These are phyloP conservation scores for Eucalyptus marginata DNA, from an alignment of 345 rosid genomes.

Conservation along the genomic window DNA sequence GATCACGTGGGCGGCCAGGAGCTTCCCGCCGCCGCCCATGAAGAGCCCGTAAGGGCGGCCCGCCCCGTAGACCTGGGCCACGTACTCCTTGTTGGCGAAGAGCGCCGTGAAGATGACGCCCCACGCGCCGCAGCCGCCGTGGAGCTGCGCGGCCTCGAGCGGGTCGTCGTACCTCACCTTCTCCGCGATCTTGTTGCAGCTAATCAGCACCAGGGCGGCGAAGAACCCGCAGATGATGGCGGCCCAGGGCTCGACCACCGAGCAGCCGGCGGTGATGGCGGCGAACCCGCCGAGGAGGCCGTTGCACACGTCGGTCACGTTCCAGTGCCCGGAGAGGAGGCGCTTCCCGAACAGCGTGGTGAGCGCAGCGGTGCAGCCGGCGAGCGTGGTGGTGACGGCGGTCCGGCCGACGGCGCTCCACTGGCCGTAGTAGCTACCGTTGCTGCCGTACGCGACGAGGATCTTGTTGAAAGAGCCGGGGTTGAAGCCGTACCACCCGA, in stretches of 20 bases:
- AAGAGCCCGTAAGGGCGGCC: slow-evolving; percentile 51
- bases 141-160: slow-evolving; percentile 71
- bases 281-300: slow-evolving; percentile 92
- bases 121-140: slow-evolving; percentile 94
- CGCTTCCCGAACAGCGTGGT: slow-evolving; percentile 85
- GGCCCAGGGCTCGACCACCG: slow-evolving; percentile 91
- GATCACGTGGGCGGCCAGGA: slow-evolving; percentile 70
- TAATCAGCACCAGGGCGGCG: slow-evolving; percentile 59
- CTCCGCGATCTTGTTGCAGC: slow-evolving; percentile 71
- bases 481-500: slow-evolving; percentile 38
- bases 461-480: slow-evolving; percentile 24
- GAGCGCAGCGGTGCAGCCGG: slow-evolving; percentile 78
- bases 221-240: slow-evolving; percentile 81
- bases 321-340: slow-evolving; percentile 77
- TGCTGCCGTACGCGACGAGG: not conserved
- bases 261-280: slow-evolving; percentile 77
- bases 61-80: slow-evolving; percentile 39
- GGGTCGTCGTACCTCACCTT: slow-evolving; percentile 56
- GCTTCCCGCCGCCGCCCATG: slow-evolving; percentile 86
- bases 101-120: slow-evolving; percentile 78
- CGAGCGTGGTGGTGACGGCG: slow-evolving; percentile 86
- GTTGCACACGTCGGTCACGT: slow-evolving; percentile 82
- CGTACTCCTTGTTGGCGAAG: slow-evolving; percentile 46
- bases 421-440: slow-evolving; percentile 38
- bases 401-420: slow-evolving; percentile 86